A percentile compares a stretch with the other conserved stretches of the same genome.
These are phyloP conservation scores for Grigorovia yakushimaensis DNA, from an alignment of 805 yeast species.

Conservation along the genomic window DNA sequence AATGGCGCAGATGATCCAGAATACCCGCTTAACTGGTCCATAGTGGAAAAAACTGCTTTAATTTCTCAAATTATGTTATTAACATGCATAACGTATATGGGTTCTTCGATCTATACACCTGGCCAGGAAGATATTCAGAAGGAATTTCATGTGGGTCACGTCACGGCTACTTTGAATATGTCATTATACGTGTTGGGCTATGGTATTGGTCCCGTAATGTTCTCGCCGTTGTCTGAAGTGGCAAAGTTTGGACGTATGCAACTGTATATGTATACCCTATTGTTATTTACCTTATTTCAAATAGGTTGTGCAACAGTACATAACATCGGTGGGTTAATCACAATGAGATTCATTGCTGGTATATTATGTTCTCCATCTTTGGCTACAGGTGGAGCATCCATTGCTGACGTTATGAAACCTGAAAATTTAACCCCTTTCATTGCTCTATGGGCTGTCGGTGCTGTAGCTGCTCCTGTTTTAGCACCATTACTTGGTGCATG, in stretches of 20 bases:
- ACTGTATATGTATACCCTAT: conserved; percentile 38
- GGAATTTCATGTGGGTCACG: conserved; percentile 36
- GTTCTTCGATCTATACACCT: conserved; percentile 48
- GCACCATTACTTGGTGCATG: conserved; percentile 52
- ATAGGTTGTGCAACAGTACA: conserved; percentile 45
- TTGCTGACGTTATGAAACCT: conserved; percentile 39
- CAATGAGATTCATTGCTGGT: conserved; percentile 45
- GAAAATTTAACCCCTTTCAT: conserved; percentile 39
- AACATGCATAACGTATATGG: conserved; percentile 45
- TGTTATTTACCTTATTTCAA: conserved; percentile 42
- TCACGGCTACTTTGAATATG: conserved; percentile 41
- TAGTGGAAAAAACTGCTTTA: conserved; percentile 31
- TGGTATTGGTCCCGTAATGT: conserved; percentile 50
- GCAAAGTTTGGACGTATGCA: conserved; percentile 44
- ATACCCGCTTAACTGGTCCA: conserved; percentile 50
- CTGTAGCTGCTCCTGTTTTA: conserved; percentile 44
- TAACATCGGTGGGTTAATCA: conserved; percentile 41
- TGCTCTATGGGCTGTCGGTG: conserved; percentile 44
- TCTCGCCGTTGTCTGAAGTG: conserved; percentile 51
- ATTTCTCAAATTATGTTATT: conserved; percentile 35
- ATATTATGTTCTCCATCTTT: conserved; percentile 46
- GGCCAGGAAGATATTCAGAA: conserved; percentile 36
- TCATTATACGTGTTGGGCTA: conserved; percentile 50
- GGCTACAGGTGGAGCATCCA: conserved; percentile 50
- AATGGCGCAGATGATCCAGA: conserved; percentile 38